Evolutionary conservation across 2,329 filamentous ascomycete species (phyloP), one percentile per base, ranked within the genome.

Genomic region (Blastomyces emzantsi): DNA sequence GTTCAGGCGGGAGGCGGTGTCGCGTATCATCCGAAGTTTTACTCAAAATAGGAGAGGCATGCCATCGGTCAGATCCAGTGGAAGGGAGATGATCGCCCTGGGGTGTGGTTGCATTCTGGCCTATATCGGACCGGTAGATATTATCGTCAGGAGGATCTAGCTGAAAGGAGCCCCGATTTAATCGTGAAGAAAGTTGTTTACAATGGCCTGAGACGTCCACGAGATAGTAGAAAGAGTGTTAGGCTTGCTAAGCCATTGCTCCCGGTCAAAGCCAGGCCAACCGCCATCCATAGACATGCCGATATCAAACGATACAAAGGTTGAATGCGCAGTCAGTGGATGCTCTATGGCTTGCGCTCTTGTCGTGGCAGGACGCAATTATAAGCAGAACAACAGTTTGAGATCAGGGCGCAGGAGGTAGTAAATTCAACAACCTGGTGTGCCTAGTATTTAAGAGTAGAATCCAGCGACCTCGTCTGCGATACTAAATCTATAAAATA

Each of bases 11-110:
- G 9, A 64, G 66, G 22, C 71, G 70, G 49, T 69, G 19, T n/a
- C n/a, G 19, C 17, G 19, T 19, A 8, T 51, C 36, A 36, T 17
- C 64, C 19, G 17, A 39, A 3, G 51, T 25, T 52, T 45, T 65
- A 66, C 69, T 70, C 60, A 83, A 82, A 30, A 83, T 84, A 19
- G 83, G 84, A 54, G 83, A 83, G 43, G 83, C 85, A 69, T 82
- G 82, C 56, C 82, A 75, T 64, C 76, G 75, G 59, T 79, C 74
- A 17, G 70, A 67, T 47, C 70, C 69, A 58, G 73, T 71, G 4
- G 77, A 74, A 41, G 81, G 78, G 39, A 80, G 77, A 4, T 80
- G 79, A 52, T 65, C 69, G 19, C 67, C 70, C 36, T 56, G 61
- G 47, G 52, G 36, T 11, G 45, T 25, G 17, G 9, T 19, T 15